phyloP scores from a whole-genome alignment of 2,329 filamentous ascomycete genomes.

The Aureobasidium sp. region DNA sequence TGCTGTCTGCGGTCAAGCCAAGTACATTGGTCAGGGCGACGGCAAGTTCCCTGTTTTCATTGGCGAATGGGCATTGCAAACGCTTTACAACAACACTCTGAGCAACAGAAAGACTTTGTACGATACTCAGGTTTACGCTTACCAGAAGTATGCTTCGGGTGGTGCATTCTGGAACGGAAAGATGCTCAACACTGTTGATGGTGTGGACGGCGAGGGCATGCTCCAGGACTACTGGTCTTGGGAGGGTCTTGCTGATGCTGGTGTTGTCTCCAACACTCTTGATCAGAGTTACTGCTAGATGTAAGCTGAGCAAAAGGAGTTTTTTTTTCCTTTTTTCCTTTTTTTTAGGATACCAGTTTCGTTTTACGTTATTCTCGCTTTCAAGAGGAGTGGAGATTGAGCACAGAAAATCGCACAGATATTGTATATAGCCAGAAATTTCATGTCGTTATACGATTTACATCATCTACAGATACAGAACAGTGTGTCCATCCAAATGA shows the following conservation, averaged over 20 bases:
- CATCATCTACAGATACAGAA: not conserved
- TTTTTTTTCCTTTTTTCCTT: too few relatives aligned
- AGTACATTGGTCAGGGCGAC: constrained; percentile 17
- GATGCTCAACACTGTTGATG: not conserved
- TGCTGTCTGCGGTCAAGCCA: constrained; percentile 23
- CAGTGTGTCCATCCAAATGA: not conserved
- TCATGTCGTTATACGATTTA: not conserved
- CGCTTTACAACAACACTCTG: constrained; percentile 11
- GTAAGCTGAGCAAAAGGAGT: not conserved
- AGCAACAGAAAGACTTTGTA: constrained; percentile 22
- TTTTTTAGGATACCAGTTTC: not conserved
- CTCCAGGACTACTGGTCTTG: constrained; percentile 18
- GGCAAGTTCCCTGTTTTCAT: constrained; percentile 23
- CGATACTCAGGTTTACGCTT: constrained; percentile 29
- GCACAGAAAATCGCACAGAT: not conserved
- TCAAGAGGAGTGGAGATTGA: not conserved
- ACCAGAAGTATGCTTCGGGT: constrained; percentile 26
- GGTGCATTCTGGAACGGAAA: constrained; percentile 24
- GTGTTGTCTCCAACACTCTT: constrained; percentile 11
- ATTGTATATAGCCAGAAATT: not conserved
- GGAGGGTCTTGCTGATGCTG: constrained; percentile 9
- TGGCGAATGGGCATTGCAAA: constrained; percentile 27
- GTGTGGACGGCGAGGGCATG: constrained; percentile 17
- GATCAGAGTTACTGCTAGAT: constrained; percentile 13
- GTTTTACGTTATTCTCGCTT: not conserved